phyloP scores from a whole-genome alignment of 1,284 basidiomycete species.

The Tausonia pullulans region DNA sequence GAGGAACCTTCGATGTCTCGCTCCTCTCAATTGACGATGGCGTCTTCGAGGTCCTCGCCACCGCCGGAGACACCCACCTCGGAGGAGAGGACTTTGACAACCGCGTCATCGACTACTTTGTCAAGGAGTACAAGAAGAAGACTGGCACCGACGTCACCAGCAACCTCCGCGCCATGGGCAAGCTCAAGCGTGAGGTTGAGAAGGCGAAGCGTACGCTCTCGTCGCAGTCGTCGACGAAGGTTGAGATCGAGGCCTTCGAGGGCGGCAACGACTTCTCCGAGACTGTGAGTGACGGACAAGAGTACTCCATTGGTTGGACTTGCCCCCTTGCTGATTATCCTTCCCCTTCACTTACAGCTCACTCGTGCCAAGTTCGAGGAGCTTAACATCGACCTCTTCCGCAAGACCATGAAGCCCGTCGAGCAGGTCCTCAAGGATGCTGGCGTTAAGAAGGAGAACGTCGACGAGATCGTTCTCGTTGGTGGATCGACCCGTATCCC shows the following conservation, averaged over 20 bases:
- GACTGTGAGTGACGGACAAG: constrained; percentile 30
- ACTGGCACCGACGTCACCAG: constrained; percentile 73
- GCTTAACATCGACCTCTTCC: constrained; percentile 96
- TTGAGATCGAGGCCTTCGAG: constrained; percentile 79
- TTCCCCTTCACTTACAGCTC: constrained; percentile 33
- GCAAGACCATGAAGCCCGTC: constrained; percentile 98
- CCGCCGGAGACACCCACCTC: constrained; percentile 96
- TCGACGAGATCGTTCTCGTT: constrained; percentile 76
- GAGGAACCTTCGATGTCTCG: constrained; percentile 95
- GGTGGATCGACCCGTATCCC: constrained; percentile 98
- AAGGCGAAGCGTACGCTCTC: constrained; percentile 97
- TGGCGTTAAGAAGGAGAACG: constrained; percentile 91
- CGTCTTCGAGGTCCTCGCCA: constrained; percentile 94
- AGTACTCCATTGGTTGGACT: constrained; percentile 6
- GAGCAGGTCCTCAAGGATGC: constrained; percentile 98
- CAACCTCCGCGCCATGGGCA: constrained; percentile 86
- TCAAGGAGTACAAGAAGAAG: constrained; percentile 93
- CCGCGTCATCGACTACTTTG: constrained; percentile 82
- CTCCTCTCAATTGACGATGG: constrained; percentile 98
- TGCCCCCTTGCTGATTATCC: constrained; percentile 29
- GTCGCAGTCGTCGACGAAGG: constrained; percentile 55
- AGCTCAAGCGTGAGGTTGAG: constrained; percentile 96
- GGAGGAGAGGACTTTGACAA: constrained; percentile 99
- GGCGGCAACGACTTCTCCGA: constrained; percentile 93
- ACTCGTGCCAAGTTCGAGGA: constrained; percentile 99